Evolutionary conservation across 2,329 filamentous ascomycete genomes (phyloP).

Genomic region (Beauveria sp.): DNA sequence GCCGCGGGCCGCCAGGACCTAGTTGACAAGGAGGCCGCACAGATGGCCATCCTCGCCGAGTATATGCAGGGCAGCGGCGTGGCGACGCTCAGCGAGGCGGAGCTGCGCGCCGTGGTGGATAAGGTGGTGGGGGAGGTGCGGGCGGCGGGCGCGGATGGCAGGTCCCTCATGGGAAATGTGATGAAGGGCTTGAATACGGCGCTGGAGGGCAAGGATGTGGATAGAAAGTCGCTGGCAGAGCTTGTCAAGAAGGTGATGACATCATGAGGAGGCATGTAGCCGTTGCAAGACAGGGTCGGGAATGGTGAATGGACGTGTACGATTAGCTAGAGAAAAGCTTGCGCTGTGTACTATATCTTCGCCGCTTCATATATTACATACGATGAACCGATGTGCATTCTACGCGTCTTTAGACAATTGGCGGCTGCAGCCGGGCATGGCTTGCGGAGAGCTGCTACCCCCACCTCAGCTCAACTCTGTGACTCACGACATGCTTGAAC

Average conservation of each 20-base stretch:
- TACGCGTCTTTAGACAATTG: not conserved
- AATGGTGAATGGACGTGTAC: not conserved
- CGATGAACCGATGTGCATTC: not conserved
- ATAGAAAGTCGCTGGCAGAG: slow-evolving; percentile 52
- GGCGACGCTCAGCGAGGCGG: slow-evolving; percentile 47
- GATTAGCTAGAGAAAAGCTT: not conserved
- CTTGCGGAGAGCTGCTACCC: not conserved
- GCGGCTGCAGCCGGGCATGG: not conserved
- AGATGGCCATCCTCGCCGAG: slow-evolving; percentile 57
- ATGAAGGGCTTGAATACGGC: slow-evolving; percentile 52
- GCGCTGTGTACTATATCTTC: not conserved
- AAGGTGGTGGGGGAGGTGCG: slow-evolving; percentile 43
- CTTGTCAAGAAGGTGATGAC: slow-evolving; percentile 46
- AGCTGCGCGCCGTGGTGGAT: slow-evolving; percentile 48
- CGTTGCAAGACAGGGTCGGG: not conserved
- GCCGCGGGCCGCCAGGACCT: slow-evolving; percentile 59
- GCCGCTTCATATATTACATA: not conserved
- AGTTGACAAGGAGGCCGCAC: slow-evolving; percentile 59
- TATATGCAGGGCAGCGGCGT: slow-evolving; percentile 55
- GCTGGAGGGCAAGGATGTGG: slow-evolving; percentile 56
- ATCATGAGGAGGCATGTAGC: slow-evolving; percentile 12
- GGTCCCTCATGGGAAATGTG: slow-evolving; percentile 48
- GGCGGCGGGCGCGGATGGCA: slow-evolving; percentile 34
- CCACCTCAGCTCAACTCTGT: slow-evolving; percentile 1
- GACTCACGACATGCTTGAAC: not conserved